Evolutionary conservation across 2,329 filamentous ascomycete species (phyloP), one percentile per base, ranked within the genome.

Genomic region (Hyphodiscus sp.): DNA sequence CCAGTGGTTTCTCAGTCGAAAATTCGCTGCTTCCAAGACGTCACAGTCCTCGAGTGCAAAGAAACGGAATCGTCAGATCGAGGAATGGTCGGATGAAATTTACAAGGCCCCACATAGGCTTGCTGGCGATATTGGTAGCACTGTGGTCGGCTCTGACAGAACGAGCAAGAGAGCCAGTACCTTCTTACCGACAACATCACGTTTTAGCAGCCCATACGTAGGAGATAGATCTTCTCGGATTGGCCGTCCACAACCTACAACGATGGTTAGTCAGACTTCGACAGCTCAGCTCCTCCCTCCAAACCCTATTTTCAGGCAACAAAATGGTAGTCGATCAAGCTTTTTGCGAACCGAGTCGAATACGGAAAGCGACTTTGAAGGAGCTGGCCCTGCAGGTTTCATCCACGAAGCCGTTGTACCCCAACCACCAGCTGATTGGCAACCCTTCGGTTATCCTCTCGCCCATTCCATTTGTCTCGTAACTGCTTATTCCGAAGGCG

Each of bases 71-170:
- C 84, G 87, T 63, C 91, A 97, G 73, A 99, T 99, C 60, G 94
- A 99, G 70, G 92, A 96, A 65, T 99, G 94, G 94, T 87, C 86
- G 15, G 89, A 97, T 60, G 94, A 99, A 67, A 99, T 99, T 64
- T 97, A 99, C 71, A 87, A 91, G 44, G 88, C 92, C 2, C 90
- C 91, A 20, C 85, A 87, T 51, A 87, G 91, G 61, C 77, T 96
- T 59, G 81, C 86, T 2, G 94, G 83, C 18, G 83, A 96, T 63
- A 74, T 86, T 43, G 80, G 82, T 54, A 86, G 82, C 65, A 85
- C 81, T 48, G 79, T 83, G 55, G 71, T 72, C 18, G 78, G 77
- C 11, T 76, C 79, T 15, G 90, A 92, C 59, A 81, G 87, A 50
- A 78, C 75, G 52, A 90, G 80, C 79, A 96, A 92, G 74, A 86